Conservation (phyloP, 176 grass and related monocot species). For the maize (Zea mays) region DNA sequence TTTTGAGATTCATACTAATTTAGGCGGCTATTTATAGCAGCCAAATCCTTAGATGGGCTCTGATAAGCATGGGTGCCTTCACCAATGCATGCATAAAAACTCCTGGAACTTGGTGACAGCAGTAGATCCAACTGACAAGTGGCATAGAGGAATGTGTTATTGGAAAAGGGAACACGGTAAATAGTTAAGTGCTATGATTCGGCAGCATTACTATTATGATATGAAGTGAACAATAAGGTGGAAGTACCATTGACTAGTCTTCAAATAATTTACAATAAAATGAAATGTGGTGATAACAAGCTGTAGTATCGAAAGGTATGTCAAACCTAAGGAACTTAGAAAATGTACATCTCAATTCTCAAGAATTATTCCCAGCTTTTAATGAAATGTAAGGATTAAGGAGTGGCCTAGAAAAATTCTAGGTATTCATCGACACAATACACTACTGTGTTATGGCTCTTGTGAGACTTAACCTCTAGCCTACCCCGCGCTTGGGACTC, state of each 20-base stretch:
- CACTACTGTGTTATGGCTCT: not conserved
- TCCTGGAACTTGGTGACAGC: conserved; percentile 82
- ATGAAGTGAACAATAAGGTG: conserved; percentile 1
- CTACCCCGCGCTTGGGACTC: not conserved
- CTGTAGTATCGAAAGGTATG: not conserved
- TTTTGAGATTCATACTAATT: conserved; percentile 60
- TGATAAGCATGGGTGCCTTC: conserved; percentile 89
- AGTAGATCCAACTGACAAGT: conserved; percentile 72
- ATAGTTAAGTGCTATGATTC: conserved; percentile 7
- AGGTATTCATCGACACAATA: conserved; percentile 14
- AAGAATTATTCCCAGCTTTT: conserved; percentile 3
- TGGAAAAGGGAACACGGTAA: not conserved
- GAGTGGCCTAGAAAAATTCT: conserved; percentile 12
- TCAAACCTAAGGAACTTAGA: conserved; percentile 2
- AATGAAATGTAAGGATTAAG: conserved; percentile 19
- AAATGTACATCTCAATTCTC: not conserved
- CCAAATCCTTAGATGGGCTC: conserved; percentile 83
- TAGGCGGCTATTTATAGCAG: conserved; percentile 72
- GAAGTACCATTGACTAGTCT: not conserved
- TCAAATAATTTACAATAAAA: conserved; percentile 18
- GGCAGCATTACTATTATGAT: conserved; percentile 1
- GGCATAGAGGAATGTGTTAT: conserved; percentile 29
- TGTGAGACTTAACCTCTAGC: not conserved
- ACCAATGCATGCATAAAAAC: conserved; percentile 92
- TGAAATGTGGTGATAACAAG: conserved; percentile 21